Base-by-base conservation (phyloP, 208 protist species). In the Leishmania gerbilli region DNA sequence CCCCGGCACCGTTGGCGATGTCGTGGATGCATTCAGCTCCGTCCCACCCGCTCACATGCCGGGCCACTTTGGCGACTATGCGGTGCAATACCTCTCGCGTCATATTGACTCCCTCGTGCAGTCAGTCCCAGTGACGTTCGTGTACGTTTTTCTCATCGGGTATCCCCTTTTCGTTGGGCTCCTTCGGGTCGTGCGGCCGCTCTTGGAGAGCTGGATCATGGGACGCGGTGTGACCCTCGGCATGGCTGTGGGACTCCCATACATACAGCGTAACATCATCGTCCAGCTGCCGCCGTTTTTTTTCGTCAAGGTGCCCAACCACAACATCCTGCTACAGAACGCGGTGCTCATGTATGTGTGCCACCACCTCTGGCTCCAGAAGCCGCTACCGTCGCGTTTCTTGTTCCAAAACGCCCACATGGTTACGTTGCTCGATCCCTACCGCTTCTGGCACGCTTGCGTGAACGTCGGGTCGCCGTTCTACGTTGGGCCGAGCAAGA, bases 271-370 rank as follows among this genome's bases (percentile, higher is more conserved):
- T n/a, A 77, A 81, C 71, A 79, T 85, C 19, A 68, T 68, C 19
- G 82, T 85, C 19, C 71, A 51, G 34, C 68, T 81, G 1, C 76
- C 82, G 8, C 72, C 77, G 6, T 24, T 40, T 0, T 2, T 8
- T 55, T 79, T 37, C 11, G 47, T 85, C 0, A 11, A 56, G 0
- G 31, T 85, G 56, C 49, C 9, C 0, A 81, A 81, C 53, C 42
- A 85, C 72, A 85, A 85, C 71, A 2, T 81, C 0, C 68, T 85
- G 1, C 71, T 85, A 0, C 82, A 81, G 31, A 81, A 85, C 31
- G 82, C 82, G 2, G 76, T 85, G 45, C 42, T 85, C 7, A 24
- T 79, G 21, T 85, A 85, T 21, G 49, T 85, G 24, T 79, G 71
- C 34, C n/a, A 81, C 6, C 69, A 72, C 34, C 51, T 80, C 9